Base-by-base conservation (phyloP, 768 basidiomycete species). In the Lepiota brunneoincarnata region DNA sequence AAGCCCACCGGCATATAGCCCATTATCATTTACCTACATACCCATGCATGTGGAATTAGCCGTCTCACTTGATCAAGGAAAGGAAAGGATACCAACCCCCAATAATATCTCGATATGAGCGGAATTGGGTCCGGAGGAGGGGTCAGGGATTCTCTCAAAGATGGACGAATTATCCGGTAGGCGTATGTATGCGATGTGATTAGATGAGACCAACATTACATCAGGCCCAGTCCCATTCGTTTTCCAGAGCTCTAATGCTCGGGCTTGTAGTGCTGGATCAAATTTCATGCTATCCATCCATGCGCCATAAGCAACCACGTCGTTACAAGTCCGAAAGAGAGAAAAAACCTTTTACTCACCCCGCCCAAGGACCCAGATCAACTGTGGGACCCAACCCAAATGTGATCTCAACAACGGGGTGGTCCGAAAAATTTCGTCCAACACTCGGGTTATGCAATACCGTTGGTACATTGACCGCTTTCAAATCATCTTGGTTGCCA, bases 401-500 rank as follows among this genome's bases (percentile, higher is more conserved):
- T 40, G 23, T 21, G 61, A 51, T 9, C 31, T 23, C 34, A 15
- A 47, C 41, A 64, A 58, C 24, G 61, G 24, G 4, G 38, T 70
- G 69, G 45, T 67, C 70, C 2, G 62, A 58, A 15, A 59, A 43
- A 17, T 59, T 59, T 46, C 51, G 50, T 3, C 58, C 58, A 4
- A 59, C 60, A 34, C 49, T 55, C 2, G 56, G 52, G 18, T 57
- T 58, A 49, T 59, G 38, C 6, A 61, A 44, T 20, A 58, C 24
- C 6, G 55, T 43, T 18, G 54, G 18, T 24, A 68, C 45, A 9
- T 62, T 63, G 3, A 68, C 4, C 3, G 53, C 36, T 12, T 51
- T 41, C 1, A 71, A 59, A 17, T 51, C 37, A 11, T 47, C 42
- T 2, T 50, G 14, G 37, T 67, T 53, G 9, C 72, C 72, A 49